Evolutionary conservation across 202 grass and related monocot genomes (phyloP), one percentile per base, ranked within the genome.

Genomic region (Dendrocalamus latiflorus): DNA sequence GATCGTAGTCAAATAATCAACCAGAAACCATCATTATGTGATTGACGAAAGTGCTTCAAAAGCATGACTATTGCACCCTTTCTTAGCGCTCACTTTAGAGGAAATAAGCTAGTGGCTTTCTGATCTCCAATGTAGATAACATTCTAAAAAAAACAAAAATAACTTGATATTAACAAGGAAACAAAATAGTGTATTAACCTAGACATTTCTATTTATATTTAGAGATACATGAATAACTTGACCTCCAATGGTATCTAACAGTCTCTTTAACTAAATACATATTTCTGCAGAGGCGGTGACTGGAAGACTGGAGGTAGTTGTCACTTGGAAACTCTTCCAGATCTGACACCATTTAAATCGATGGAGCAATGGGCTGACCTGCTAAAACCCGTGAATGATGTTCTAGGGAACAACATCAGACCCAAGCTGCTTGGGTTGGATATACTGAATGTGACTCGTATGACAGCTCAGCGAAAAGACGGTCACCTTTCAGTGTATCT

Each of bases 271-370:
- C 80, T 44, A 25, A 33, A 28, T 78, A 4, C 21, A 33, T 74
- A 41, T 80, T 57, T 84, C 58, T 25, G 54, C 87, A 98, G 95
- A 80, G 84, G 87, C 36, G 95, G 92, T 36, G 85, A 88, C 68
- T 91, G 95, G 95, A 95, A 30, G 60, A 89, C 44, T 42, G 95
- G 95, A 81, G 95, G 95, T 10, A 89, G 64, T 15, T 98, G 95
- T 68, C 90, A 95, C 89, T 36, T 90, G 72, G 95, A 98, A 89
- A 98, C 81, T 42, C 71, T 78, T 55, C 95, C 95, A 17, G 90
- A 95, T 54, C 15, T 85, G 20, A 73, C 68, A 5, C 63, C 86
- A 16, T 21, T 75, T 8, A 42, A 76, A 34, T 95, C 89, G 0
- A 61, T 90, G 70, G 86, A 85, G 39, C 82, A 53, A 51, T 98